Percentiles rank a stretch among this genome's conserved stretches.
phyloP scores from a whole-genome alignment of 352 stramenopile genomes.

The Phytophthora pluvialis region DNA sequence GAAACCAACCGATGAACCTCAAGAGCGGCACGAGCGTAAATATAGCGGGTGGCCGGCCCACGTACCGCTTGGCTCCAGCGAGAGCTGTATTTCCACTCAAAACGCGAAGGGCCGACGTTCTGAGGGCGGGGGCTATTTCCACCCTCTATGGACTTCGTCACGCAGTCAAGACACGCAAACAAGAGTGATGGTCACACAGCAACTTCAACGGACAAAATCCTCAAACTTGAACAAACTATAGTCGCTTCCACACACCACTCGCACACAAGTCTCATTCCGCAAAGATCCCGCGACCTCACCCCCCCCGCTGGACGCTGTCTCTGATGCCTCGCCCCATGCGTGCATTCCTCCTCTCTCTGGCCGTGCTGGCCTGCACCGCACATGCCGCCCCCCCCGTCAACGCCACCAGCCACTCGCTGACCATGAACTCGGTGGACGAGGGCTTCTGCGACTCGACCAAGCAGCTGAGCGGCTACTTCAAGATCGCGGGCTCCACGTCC shows the following conservation, averaged over 20 bases:
- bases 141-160: no score
- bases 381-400: constrained; percentile 16
- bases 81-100: no score
- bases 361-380: constrained; percentile 15
- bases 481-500: constrained; percentile 76
- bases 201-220: no score
- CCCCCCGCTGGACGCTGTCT: not conserved
- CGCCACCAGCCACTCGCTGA: constrained; percentile 53
- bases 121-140: no score
- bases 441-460: constrained; percentile 81
- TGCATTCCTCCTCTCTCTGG: constrained; percentile 13
- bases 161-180: no score
- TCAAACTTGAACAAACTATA: no score
- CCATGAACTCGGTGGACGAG: constrained; percentile 56
- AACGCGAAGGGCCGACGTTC: no score
- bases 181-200: no score
- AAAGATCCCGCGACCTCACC: constrained; percentile 10
- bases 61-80: no score
- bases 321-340: not conserved
- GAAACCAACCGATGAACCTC: constrained; percentile 24
- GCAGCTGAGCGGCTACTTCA: constrained; percentile 87
- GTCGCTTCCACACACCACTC: not conserved
- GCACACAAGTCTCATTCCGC: not conserved
- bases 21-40: constrained; percentile 13
- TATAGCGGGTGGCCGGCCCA: constrained; percentile 15